Base-by-base conservation (phyloP, 441 rosid genomes). In the Croton laevigatus region DNA sequence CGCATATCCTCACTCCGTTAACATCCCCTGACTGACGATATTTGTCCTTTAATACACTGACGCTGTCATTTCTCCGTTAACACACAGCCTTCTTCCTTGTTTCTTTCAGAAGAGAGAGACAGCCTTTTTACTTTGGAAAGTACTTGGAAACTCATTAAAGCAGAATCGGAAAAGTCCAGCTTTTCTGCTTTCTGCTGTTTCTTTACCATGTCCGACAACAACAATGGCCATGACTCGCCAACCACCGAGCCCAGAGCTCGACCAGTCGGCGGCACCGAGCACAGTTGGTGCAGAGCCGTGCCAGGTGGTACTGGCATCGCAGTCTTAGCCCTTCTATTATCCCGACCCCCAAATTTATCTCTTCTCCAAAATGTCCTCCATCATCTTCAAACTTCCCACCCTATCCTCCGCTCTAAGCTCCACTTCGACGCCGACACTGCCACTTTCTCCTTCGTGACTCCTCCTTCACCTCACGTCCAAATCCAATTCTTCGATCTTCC, bases 211-310 rank as follows among this genome's bases (percentile, higher is more conserved):
- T 70, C 79, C 23, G 32, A 27, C 32, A 27, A 27, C 32, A 13
- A 66, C 45, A 23, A 14, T 46, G 59, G 52, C 16, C 69, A 71
- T 8, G 57, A 59, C 34, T 73, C 79, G 14, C 62, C 36, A 32
- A 12, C 68, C 45, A 20, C 80, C 23, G 75, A 83, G 57, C 70
- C 85, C 53, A 68, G 6, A 27, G 52, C 77, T 62, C 84, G 98
- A 62, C 79, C 80, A 44, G 88, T 81, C 4, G 94, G 97, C 37
- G 85, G 89, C 57, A 89, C 91, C 32, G 94, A 94, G 73, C 79
- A 78, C 73, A 89, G 97, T 70, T 94, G 97, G 98, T 94, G 97
- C 86, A 87, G 78, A 80, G 93, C 95, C 3, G 89, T 90, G 8
- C 82, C 90, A 3, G 68, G 70, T 13, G 98, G 97, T 61, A 94